Evolutionary conservation across 768 basidiomycete species (phyloP), one percentile per base, ranked within the genome.

Genomic region (Neoboletus brunneissimus): DNA sequence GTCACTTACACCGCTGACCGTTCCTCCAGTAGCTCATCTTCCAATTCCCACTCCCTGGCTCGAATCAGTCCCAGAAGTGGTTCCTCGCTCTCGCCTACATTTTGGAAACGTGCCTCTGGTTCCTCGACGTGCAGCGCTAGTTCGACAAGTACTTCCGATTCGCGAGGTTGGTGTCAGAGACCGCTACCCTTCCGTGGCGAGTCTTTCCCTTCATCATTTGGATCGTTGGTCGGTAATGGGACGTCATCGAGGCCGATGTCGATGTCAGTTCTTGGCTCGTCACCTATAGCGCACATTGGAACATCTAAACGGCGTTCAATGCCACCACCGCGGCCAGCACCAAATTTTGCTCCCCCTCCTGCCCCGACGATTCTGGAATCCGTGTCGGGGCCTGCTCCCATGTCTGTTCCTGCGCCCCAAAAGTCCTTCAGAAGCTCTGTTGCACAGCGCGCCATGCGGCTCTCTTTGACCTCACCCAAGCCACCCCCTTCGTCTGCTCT

Each of bases 271-370:
- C 27, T 59, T 47, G 53, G 56, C 7, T 54, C 60, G 23, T 60
- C 57, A 20, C 53, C 57, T 15, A 47, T 60, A 38, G 53, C 59
- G 11, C 48, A 62, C 49, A 47, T 50, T 31, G 60, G 57, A 35
- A 73, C 76, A 5, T 60, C 76, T 31, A 79, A 85, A 63, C 77
- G 89, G 40, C 64, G 74, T 20, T 89, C 87, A 4, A 80, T 88
- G 68, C 88, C 89, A 4, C 89, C 89, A 18, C 87, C 83, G 29
- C 84, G 87, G 15, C 89, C 89, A 31, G 81, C 86, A 5, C 88
- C 90, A 0, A 86, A 80, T 27, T 79, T 79, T 48, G 86, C 88
- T 7, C 81, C 86, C 16, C 88, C 89, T 15, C 85, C 86, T 47
- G 83, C 88, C 8, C 89, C 88, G 4, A 65, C 60, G 35, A 62